Conservation (phyloP, 2,329 filamentous ascomycete species). For the Colletotrichum caudatum region DNA sequence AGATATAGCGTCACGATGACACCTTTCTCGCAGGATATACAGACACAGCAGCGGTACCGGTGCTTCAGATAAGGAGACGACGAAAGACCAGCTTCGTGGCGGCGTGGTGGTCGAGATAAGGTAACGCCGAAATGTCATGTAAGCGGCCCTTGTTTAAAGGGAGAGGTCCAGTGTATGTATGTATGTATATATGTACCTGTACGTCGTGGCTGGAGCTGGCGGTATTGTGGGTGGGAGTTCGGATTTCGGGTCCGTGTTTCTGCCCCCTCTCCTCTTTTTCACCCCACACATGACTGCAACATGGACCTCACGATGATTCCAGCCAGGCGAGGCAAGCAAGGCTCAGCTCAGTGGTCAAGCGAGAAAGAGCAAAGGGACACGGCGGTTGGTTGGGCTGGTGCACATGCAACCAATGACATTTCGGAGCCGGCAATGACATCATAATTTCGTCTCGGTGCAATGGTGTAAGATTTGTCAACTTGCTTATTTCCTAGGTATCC, state of each 20-base stretch:
- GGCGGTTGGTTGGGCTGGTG: conserved; percentile 26
- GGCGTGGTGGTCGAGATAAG: conserved; percentile 13
- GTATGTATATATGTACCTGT: not conserved
- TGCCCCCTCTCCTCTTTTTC: not conserved
- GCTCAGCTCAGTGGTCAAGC: conserved; percentile 19
- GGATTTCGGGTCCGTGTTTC: not conserved
- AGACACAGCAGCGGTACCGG: not conserved
- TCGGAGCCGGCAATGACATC: conserved; percentile 36
- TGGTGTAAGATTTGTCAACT: not conserved
- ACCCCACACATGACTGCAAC: conserved; percentile 3
- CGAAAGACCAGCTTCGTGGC: not conserved
- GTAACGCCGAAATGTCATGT: conserved; percentile 4
- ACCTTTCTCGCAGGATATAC: not conserved
- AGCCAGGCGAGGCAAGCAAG: conserved; percentile 17
- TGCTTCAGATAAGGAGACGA: conserved; percentile 12
- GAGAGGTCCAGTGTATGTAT: not conserved
- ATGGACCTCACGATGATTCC: conserved; percentile 33
- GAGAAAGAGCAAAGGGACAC: conserved; percentile 19
- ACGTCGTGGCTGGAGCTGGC: not conserved
- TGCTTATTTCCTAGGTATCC: not conserved
- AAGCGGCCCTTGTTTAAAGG: not conserved
- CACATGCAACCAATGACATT: conserved; percentile 20
- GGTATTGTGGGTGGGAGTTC: not conserved
- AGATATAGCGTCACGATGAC: conserved; percentile 5
- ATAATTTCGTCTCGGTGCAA: conserved; percentile 5